Percentiles rank a stretch among this genome's conserved stretches.
Conservation (phyloP, 108 stramenopile genomes). For the Cyclostephanos invisitatus region DNA sequence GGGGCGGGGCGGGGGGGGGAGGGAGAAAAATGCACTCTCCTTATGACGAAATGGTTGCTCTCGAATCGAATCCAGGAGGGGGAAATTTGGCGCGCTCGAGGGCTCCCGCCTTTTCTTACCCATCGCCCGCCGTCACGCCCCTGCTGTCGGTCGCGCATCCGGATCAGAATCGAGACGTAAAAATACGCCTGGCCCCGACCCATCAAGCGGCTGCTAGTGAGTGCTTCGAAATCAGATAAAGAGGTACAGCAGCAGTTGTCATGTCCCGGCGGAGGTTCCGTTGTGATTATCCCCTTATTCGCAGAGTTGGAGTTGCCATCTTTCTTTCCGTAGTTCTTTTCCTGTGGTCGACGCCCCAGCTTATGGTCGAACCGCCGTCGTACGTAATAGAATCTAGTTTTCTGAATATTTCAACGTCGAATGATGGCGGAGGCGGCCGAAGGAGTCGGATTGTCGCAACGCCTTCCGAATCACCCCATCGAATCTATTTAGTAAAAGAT, state of each 20-base stretch:
- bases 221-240: not conserved
- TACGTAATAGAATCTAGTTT: not conserved
- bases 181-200: too few species aligned
- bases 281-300: not conserved
- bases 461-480: not conserved
- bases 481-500: not conserved
- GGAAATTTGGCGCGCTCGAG: too few species aligned
- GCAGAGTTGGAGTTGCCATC: not conserved
- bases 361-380: not conserved
- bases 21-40: too few species aligned
- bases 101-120: too few species aligned
- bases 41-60: too few species aligned
- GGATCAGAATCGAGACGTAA: too few species aligned
- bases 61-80: too few species aligned
- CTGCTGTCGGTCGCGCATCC: too few species aligned
- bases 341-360: not conserved
- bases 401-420: not conserved
- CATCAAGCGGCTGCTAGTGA: too few species aligned
- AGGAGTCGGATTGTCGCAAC: not conserved
- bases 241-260: not conserved
- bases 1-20: too few species aligned
- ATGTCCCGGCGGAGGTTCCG: constrained; percentile 4
- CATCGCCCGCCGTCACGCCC: too few species aligned
- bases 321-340: not conserved
- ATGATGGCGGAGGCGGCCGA: not conserved